phyloP scores from a whole-genome alignment of 371 early-diverging fungal species.

The Quaeritorhiza haematococci region DNA sequence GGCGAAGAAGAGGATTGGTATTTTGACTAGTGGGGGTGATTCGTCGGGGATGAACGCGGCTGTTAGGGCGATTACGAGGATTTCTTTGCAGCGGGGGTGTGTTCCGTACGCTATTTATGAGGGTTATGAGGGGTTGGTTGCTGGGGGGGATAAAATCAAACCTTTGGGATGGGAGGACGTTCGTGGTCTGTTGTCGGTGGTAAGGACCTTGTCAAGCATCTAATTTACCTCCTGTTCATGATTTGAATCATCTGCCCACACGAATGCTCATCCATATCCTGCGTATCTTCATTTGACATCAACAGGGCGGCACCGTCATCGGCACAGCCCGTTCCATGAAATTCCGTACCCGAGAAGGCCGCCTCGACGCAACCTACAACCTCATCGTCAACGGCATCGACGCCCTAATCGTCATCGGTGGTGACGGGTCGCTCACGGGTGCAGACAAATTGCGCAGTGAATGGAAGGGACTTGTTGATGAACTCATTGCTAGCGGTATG shows the following conservation, averaged over 20 bases:
- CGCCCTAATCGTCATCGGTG: constrained; percentile 95
- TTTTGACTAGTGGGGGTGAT: constrained; percentile 98
- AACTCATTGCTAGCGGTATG: constrained; percentile 54
- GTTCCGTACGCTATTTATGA: constrained; percentile 89
- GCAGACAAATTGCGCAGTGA: constrained; percentile 90
- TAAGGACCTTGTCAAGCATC: constrained; percentile 22
- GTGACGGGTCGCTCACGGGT: constrained; percentile 98
- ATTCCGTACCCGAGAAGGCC: constrained; percentile 85
- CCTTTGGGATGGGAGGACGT: constrained; percentile 89
- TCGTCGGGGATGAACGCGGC: constrained; percentile 99
- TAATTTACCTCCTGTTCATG: background rate
- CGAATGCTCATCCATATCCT: no score
- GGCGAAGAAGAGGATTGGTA: constrained; percentile 70
- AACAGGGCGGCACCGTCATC: constrained; percentile 94
- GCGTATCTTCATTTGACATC: constrained; percentile 4
- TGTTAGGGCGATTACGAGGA: constrained; percentile 91
- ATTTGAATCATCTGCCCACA: no score
- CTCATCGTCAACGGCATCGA: constrained; percentile 90
- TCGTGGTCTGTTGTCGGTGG: constrained; percentile 72
- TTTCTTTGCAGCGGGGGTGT: constrained; percentile 78
- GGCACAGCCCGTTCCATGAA: constrained; percentile 90
- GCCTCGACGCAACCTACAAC: constrained; percentile 82
- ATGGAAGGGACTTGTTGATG: constrained; percentile 79
- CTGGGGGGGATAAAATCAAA: constrained; percentile 84
- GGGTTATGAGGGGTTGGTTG: constrained; percentile 97